Conservation (phyloP, 192 early-diverging fungal genomes). For the Coemansia sp. region DNA sequence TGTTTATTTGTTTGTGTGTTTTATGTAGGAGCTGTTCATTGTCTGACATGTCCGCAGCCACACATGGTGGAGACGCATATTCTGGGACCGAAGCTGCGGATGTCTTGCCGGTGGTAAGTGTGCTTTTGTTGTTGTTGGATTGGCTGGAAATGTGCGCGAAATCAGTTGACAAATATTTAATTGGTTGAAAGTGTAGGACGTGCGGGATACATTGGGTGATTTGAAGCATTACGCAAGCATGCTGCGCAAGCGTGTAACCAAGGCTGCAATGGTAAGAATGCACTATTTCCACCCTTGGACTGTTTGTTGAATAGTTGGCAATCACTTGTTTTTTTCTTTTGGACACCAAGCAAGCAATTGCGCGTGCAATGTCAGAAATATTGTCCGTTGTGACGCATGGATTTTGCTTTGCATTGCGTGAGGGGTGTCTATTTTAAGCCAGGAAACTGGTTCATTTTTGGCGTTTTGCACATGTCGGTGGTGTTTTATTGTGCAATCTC, state of each 20-base stretch:
- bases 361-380: no score
- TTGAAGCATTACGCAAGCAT: constrained; percentile 40
- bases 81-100: constrained; percentile 31
- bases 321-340: no score
- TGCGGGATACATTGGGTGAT: constrained; percentile 34
- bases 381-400: not conserved
- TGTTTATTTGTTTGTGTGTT: not conserved
- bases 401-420: not conserved
- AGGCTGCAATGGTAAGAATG: constrained; percentile 47
- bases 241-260: constrained; percentile 45
- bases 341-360: no score
- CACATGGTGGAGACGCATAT: constrained; percentile 33
- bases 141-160: not conserved
- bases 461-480: not conserved
- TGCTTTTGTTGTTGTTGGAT: no score
- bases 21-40: constrained; percentile 29
- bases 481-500: not conserved
- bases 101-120: constrained; percentile 36
- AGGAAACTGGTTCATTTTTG: not conserved
- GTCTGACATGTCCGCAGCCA: constrained; percentile 21
- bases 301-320: no score
- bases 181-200: constrained; percentile 12
- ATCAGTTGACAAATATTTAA: not conserved
- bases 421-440: not conserved
- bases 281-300: not conserved